Base-by-base conservation (phyloP, 805 yeast genomes). In the Candida boleticola region DNA sequence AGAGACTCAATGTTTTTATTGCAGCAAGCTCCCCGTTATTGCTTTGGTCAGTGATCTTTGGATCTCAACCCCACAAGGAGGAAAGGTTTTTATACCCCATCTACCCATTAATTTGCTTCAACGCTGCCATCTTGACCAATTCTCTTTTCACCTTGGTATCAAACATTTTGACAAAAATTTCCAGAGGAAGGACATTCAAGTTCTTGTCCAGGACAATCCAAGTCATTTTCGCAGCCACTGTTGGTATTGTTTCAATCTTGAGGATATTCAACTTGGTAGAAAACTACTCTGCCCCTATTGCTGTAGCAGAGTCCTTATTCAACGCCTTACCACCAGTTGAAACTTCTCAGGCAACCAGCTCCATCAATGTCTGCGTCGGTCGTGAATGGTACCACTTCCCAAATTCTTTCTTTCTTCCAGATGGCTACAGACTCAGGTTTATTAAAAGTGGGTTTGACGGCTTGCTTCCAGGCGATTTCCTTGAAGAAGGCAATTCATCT, bases 321-420 rank as follows among this genome's bases (percentile, higher is more conserved):
- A 47, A 1, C 42, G 56, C 16, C 17, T 7, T 25, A 4, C 34
- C 34, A 13, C 34, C 34, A 7, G 34, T n/a, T 7, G 51, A 54
- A 3, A 37, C 47, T 11, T 66, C 64, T 29, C 17, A 39, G 17
- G 38, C 37, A n/a, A 16, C 14, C 14, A 21, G 32, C 11, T 34
- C 45, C 2, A 41, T 38, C 5, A 83, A 80, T 49, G 83, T 92
- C 0, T 92, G 98, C 62, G 73, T 85, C n/a, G 97, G 97, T 2
- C 76, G 96, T 44, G 97, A 92, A 64, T 90, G 97, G 97, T 89
- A 88, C 55, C 85, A 92, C 56, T 90, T 70, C 62, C 97, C 98
- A 7, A 81, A 86, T 1, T 89, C 97, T 0, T 86, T 89, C 58
- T 88, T 90, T 56, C 65, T 92, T 19, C 82, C 86, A 3, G 74